Evolutionary conservation across 768 basidiomycete genomes (phyloP).

Genomic region (Mrakia frigida): DNA sequence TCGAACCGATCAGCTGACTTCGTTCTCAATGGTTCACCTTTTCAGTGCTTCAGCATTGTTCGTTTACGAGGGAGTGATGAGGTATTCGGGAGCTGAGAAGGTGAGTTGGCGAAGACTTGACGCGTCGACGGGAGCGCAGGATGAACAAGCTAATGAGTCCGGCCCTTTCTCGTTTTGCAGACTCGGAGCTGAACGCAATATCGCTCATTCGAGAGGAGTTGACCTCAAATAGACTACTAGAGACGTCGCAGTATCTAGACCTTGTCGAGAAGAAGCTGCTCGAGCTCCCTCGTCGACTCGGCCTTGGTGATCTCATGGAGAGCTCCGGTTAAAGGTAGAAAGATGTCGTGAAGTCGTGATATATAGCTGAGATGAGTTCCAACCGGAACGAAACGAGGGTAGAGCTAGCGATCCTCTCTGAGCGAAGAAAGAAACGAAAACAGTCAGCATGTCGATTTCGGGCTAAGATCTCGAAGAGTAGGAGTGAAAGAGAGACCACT

Average conservation of each 20-base stretch:
- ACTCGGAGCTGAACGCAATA: too few species aligned
- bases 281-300: background rate
- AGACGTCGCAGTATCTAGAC: background rate
- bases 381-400: background rate
- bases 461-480: background rate
- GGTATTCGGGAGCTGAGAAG: slow-evolving; percentile 61
- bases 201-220: too few species aligned
- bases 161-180: too few species aligned
- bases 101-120: slow-evolving; percentile 40
- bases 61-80: slow-evolving; percentile 71
- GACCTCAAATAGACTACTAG: too few species aligned
- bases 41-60: slow-evolving; percentile 61
- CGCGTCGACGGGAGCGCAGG: too few species aligned
- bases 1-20: background rate
- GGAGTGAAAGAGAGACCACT: background rate
- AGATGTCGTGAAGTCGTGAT: background rate
- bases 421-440: background rate
- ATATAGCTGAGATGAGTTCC: background rate
- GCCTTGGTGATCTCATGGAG: background rate
- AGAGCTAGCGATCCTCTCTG: background rate
- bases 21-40: background rate
- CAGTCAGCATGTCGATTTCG: background rate
- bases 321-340: background rate
- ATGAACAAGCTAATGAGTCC: too few species aligned
- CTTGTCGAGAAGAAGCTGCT: background rate